Conservation (phyloP, 345 rosid species). For the Camelina neglecta region DNA sequence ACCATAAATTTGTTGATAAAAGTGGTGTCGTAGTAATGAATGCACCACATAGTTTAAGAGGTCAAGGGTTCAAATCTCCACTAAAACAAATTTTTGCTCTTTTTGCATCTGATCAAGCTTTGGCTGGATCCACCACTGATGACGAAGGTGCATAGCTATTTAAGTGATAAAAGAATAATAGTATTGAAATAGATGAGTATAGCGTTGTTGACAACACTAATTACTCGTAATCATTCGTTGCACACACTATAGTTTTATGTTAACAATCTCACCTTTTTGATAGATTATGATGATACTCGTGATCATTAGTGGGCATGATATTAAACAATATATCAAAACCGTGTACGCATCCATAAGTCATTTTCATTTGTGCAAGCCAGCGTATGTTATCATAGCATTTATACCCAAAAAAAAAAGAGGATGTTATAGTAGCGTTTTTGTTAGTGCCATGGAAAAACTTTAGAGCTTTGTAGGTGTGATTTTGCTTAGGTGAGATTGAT, state of each 20-base stretch:
- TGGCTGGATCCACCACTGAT: too few species aligned
- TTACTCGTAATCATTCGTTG: constrained; percentile 1
- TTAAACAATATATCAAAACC: neutral
- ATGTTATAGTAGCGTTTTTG: neutral
- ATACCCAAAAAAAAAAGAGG: neutral
- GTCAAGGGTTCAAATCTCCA: too few species aligned
- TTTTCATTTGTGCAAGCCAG: constrained; percentile 2
- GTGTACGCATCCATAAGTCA: neutral
- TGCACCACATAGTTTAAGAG: too few species aligned
- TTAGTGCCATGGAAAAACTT: neutral
- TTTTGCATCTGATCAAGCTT: too few species aligned
- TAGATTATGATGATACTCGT: constrained; percentile 9
- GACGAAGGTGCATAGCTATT: neutral
- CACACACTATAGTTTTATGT: neutral
- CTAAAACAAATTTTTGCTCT: too few species aligned
- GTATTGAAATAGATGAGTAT: neutral
- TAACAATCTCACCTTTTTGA: neutral
- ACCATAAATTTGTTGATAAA: too few species aligned
- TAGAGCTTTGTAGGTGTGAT: neutral
- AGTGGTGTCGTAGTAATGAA: too few species aligned
- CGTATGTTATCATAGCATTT: neutral
- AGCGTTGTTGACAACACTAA: constrained; percentile 5
- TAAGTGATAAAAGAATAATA: neutral
- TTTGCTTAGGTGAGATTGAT: neutral
- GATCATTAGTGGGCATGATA: neutral